phyloP scores from a whole-genome alignment of 108 stramenopile species.

The Cyclotella sp. region DNA sequence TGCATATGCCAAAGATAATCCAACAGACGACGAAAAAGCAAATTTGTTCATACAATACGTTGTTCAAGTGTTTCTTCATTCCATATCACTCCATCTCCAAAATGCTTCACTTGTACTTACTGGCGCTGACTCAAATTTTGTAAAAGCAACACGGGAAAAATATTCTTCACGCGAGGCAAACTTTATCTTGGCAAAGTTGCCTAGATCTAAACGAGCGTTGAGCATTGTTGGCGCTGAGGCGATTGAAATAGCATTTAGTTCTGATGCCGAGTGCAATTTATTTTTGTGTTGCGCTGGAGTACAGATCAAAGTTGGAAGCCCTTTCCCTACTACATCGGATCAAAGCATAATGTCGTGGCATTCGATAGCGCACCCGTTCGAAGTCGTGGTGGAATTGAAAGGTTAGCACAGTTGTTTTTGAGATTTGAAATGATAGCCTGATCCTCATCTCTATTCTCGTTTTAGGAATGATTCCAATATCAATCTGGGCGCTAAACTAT shows the following conservation, averaged over 20 bases:
- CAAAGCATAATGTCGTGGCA: conserved; percentile 29
- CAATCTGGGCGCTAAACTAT: conserved; percentile 39
- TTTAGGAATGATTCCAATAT: conserved; percentile 24
- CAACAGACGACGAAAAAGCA: conserved; percentile 36
- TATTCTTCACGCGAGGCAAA: conserved; percentile 28
- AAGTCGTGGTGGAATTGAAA: conserved; percentile 31
- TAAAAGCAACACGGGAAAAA: conserved; percentile 30
- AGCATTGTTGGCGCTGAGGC: conserved; percentile 31
- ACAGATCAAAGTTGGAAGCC: conserved; percentile 41
- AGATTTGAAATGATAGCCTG: too few species aligned
- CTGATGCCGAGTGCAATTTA: conserved; percentile 39
- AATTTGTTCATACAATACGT: conserved; percentile 29
- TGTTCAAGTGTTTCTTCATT: conserved; percentile 13
- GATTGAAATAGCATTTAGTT: conserved; percentile 33
- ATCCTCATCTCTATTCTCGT: background rate
- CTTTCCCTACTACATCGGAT: background rate
- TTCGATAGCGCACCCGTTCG: conserved; percentile 27
- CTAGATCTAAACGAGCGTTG: conserved; percentile 22
- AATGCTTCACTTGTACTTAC: conserved; percentile 44
- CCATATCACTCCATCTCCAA: conserved; percentile 19
- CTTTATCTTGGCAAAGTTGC: conserved; percentile 39
- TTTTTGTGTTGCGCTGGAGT: conserved; percentile 29
- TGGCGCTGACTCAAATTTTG: conserved; percentile 40
- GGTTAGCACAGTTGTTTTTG: too few species aligned
- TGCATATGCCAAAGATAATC: conserved; percentile 6